phyloP scores from a whole-genome alignment of 305 asterid species.

The Solanum chacoense region DNA sequence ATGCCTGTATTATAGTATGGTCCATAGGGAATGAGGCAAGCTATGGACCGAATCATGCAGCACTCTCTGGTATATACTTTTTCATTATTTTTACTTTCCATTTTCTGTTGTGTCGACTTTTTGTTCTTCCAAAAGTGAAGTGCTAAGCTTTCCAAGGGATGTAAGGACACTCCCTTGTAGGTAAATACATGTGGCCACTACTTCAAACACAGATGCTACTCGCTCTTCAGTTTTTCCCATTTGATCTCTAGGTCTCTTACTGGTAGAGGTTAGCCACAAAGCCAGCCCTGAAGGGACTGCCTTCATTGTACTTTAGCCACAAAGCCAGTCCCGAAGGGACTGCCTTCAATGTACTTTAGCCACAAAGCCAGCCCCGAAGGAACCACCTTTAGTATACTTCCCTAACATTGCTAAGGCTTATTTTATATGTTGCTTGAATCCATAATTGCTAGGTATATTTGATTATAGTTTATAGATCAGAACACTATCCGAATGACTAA shows the following conservation, averaged over 20 bases:
- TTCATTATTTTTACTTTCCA: neutral
- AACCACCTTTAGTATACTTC: neutral
- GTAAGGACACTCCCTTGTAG: neutral
- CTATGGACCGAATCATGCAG: constrained; percentile 93
- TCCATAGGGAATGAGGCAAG: constrained; percentile 92
- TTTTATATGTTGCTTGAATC: neutral
- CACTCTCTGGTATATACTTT: constrained; percentile 66
- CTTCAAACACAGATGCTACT: neutral
- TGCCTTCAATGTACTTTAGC: neutral
- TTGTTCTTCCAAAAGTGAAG: neutral
- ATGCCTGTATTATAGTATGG: constrained; percentile 90
- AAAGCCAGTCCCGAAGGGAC: neutral
- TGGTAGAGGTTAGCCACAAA: neutral
- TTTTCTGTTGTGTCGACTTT: neutral
- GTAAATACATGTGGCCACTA: neutral
- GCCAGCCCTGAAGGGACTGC: neutral
- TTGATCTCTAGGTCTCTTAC: neutral
- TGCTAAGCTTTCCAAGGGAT: neutral
- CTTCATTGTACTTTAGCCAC: neutral
- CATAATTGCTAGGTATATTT: neutral
- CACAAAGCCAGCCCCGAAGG: neutral
- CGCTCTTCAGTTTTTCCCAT: neutral
- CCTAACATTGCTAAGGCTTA: neutral
- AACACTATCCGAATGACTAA: neutral
- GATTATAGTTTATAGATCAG: neutral